Evolutionary conservation across 495 filamentous ascomycete genomes (phyloP), one percentile per base, ranked within the genome.

Genomic region (Penicillium coffeae): DNA sequence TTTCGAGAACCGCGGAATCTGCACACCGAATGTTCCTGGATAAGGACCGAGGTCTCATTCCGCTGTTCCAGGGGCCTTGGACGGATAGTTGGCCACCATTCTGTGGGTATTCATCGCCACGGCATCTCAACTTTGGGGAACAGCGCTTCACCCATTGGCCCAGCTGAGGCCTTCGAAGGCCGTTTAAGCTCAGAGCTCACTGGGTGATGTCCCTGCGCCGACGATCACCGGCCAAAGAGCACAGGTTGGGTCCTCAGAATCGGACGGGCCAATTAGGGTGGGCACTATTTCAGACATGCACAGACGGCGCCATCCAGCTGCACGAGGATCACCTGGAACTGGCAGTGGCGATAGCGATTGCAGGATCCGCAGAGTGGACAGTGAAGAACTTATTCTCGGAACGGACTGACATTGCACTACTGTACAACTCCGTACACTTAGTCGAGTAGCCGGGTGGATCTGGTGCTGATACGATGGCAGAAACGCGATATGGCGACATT

Each of bases 401-500:
- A n/a, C n/a, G n/a, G n/a, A n/a, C n/a, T n/a, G n/a, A n/a, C n/a
- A n/a, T n/a, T n/a, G n/a, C n/a, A n/a, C n/a, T n/a, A n/a, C n/a
- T n/a, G n/a, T n/a, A n/a, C n/a, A n/a, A n/a, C n/a, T n/a, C n/a
- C n/a, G n/a, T n/a, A n/a, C 25, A 30, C 5, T 10, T 5, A 10
- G 25, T 30, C 5, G 25, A 30, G 4, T 10, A 10, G 25, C 25
- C 5, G 25, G 25, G 5, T 10, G 4, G 10, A 4, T 30, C 10
- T 30, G 25, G 25, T 10, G 25, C 25, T 4, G 25, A 30, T 30
- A 30, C 25, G 25, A 8, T 18, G 19, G 21, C 6, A 16, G 41
- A 33, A 21, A 47, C 37, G 36, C n/a, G 10, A 25, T 12, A 52
- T 52, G 38, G 55, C 55, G 58, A 55, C 38, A 55, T 59, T 41